These are phyloP conservation scores for Colletotrichum tofieldiae DNA, from an alignment of 2,329 filamentous ascomycete genomes.

Conservation along the genomic window DNA sequence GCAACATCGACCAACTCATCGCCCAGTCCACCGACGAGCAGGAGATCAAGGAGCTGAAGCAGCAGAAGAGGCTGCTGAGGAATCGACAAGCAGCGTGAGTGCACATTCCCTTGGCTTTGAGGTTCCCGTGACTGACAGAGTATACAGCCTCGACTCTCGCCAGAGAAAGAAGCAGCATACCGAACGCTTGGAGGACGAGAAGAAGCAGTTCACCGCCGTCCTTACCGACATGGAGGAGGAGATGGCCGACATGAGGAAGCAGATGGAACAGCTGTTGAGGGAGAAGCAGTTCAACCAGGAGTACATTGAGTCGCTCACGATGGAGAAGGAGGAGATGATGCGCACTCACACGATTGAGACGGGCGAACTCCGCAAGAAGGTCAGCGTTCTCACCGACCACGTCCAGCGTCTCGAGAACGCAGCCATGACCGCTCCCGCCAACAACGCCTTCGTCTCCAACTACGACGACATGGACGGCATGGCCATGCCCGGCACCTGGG, in stretches of 20 bases:
- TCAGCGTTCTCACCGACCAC: conserved; percentile 83
- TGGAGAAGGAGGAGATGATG: conserved; percentile 94
- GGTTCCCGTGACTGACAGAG: conserved; percentile 31
- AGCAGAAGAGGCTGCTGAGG: conserved; percentile 93
- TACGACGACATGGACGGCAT: conserved; percentile 89
- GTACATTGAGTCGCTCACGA: conserved; percentile 81
- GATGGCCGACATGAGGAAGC: conserved; percentile 76
- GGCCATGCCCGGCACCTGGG: conserved; percentile 86
- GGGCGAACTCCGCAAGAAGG: conserved; percentile 92
- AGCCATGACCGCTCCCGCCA: conserved; percentile 60
- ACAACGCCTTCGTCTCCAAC: conserved; percentile 77
- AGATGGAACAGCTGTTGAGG: conserved; percentile 79
- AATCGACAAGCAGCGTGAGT: conserved; percentile 98
- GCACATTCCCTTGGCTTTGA: conserved; percentile 1
- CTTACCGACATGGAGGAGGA: conserved; percentile 87
- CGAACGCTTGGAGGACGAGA: conserved; percentile 95
- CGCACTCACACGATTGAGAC: conserved; percentile 91
- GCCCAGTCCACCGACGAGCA: conserved; percentile 89
- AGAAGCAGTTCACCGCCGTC: conserved; percentile 87
- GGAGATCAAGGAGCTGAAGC: conserved; percentile 97
- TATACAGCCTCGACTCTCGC: conserved; percentile 86
- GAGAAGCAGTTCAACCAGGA: conserved; percentile 83
- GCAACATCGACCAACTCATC: conserved; percentile 96
- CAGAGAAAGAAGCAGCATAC: conserved; percentile 99
- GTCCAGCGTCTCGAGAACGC: conserved; percentile 79